These are phyloP conservation scores for Kalmanozyma brasiliensis DNA, from an alignment of 1,284 basidiomycete species.

Conservation along the genomic window DNA sequence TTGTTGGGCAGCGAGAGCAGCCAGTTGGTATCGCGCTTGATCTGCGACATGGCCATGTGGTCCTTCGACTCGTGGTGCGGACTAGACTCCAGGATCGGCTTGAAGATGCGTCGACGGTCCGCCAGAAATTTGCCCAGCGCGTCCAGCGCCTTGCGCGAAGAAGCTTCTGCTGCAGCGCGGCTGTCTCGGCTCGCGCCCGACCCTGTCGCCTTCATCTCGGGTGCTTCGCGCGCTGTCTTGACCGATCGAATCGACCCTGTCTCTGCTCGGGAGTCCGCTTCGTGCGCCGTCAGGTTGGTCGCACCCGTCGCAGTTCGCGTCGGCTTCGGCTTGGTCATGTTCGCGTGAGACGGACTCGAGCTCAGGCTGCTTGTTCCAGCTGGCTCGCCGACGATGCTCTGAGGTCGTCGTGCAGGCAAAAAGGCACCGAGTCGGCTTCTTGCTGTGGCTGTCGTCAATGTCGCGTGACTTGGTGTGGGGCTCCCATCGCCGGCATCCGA, in stretches of 20 bases:
- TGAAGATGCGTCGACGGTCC: constrained; percentile 65
- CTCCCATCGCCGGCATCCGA: constrained; percentile 19
- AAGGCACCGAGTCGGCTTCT: constrained; percentile 60
- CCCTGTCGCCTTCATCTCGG: constrained; percentile 33
- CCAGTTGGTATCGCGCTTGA: constrained; percentile 51
- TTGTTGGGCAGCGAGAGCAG: constrained; percentile 53
- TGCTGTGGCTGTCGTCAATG: constrained; percentile 23
- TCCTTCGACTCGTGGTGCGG: constrained; percentile 43
- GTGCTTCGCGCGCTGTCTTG: constrained; percentile 28
- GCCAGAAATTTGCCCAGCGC: constrained; percentile 65
- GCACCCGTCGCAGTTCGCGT: constrained; percentile 14
- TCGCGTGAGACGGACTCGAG: constrained; percentile 34
- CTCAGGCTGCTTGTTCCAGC: constrained; percentile 21
- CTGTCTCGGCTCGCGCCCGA: constrained; percentile 30
- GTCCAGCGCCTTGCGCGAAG: constrained; percentile 51
- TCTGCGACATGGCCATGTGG: constrained; percentile 53
- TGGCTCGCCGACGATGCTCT: constrained; percentile 44
- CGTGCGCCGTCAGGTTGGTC: constrained; percentile 8
- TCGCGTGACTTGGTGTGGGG: constrained; percentile 27
- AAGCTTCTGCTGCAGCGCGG: constrained; percentile 14
- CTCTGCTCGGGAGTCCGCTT: constrained; percentile 22
- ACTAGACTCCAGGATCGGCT: constrained; percentile 52
- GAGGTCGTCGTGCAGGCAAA: constrained; percentile 35
- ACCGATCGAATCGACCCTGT: constrained; percentile 44
- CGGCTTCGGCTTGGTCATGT: constrained; percentile 27